Evolutionary conservation across 2,329 filamentous ascomycete species (phyloP), one percentile per base, ranked within the genome.

Genomic region (Fonsecaea pedrosoi): DNA sequence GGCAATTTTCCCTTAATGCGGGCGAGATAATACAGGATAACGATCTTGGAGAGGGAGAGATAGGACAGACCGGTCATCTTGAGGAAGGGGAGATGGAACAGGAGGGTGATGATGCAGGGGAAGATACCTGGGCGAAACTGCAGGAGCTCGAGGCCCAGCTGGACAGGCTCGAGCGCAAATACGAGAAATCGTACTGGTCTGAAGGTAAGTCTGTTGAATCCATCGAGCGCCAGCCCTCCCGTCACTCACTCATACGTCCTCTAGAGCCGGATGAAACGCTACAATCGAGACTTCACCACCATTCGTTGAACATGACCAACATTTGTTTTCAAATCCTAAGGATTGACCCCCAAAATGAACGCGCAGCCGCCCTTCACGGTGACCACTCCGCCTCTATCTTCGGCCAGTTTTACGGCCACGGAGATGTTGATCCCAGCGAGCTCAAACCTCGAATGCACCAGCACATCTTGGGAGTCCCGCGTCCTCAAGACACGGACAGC

Each of bases 61-160:
- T 25, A 25, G 25, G 25, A 25, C 25, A 25, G 25, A 25, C 25
- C 25, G 25, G 25, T 25, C 25, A 25, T 25, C 25, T 25, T 25
- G 25, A 25, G 25, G 45, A 50, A 50, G 18, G 45, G 5, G 18
- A 25, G 8, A 50, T 25, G 45, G 45, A 12, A 10, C 45, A 50
- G 9, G 5, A 25, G 9, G 45, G 18, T 12, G 45, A 50, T 3
- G 5, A 25, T 25, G 45, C 18, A 3, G 13, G 3, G 45, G 8
- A 25, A 9, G 45, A 50, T 18, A 5, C 12, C 2, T 5, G 21
- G 10, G 45, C 18, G 8, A 21, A 50, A 25, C 21, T 50, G 5
- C 18, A 50, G 18, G 45, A 50, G 45, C 45, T 50, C 45, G 45
- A 50, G 45, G 18, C 18, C 45, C 21, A 50, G 45, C 45, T 50